These are phyloP conservation scores for Mrakia gelida DNA, from an alignment of 768 basidiomycete species.

Conservation along the genomic window DNA sequence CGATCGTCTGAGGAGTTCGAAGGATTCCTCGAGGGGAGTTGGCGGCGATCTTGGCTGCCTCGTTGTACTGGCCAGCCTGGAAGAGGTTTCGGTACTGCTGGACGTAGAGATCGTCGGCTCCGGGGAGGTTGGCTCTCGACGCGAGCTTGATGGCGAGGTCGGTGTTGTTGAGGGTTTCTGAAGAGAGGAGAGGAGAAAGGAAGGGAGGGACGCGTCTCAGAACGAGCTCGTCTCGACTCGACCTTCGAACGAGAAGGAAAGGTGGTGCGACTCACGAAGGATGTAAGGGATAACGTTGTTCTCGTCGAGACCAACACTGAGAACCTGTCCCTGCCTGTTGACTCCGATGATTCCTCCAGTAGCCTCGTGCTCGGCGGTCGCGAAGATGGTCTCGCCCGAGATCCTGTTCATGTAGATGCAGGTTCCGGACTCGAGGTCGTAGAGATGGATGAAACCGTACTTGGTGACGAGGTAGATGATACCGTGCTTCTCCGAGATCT, in stretches of 20 bases:
- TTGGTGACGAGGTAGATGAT: conserved; percentile 97
- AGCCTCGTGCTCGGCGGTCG: conserved; percentile 92
- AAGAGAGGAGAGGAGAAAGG: too few relatives aligned
- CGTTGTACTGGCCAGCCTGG: conserved; percentile 77
- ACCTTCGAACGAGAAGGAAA: background rate
- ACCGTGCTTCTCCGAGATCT: conserved; percentile 93
- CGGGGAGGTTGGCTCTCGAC: conserved; percentile 90
- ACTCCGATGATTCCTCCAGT: conserved; percentile 96
- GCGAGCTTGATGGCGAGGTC: conserved; percentile 98
- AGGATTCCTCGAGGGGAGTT: conserved; percentile 94
- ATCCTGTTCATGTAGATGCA: conserved; percentile 99
- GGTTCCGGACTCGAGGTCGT: conserved; percentile 93
- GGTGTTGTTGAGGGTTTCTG: conserved; percentile 81
- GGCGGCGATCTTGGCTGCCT: conserved; percentile 96
- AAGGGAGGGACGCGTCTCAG: background rate
- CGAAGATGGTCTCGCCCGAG: conserved; percentile 98
- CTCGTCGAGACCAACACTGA: conserved; percentile 95
- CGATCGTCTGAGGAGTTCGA: conserved; percentile 89
- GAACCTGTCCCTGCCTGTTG: conserved; percentile 98
- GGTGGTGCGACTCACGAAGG: conserved; percentile 50
- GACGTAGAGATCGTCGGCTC: conserved; percentile 93
- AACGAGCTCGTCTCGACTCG: background rate
- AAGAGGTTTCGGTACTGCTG: conserved; percentile 92
- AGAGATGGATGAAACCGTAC: conserved; percentile 98
- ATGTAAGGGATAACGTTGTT: conserved; percentile 94